phyloP scores from a whole-genome alignment of 2,329 filamentous ascomycete species.

The Aphanoascus verrucosus region DNA sequence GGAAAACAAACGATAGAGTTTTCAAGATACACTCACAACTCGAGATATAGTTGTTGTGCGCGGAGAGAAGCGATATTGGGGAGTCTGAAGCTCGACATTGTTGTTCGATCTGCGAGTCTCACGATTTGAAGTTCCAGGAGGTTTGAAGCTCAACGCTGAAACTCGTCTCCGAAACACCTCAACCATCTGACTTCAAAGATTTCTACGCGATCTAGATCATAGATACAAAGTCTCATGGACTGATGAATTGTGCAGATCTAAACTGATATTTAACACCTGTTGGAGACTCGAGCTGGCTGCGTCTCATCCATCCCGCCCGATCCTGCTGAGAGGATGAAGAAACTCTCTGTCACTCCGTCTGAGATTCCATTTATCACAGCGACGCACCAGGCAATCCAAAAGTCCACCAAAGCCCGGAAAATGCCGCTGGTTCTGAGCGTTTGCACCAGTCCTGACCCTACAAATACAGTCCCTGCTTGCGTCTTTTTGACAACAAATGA shows the following conservation, averaged over 20 bases:
- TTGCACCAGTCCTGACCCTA: neutral
- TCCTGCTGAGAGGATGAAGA: neutral
- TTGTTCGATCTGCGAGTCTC: neutral
- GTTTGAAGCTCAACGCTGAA: neutral
- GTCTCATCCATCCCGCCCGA: neutral
- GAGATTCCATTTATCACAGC: conserved; percentile 1
- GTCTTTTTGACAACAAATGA: neutral
- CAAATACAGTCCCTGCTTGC: neutral
- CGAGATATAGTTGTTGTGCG: conserved; percentile 65
- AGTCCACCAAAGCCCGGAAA: neutral
- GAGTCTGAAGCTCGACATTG: conserved; percentile 29
- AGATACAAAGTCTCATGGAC: too few species aligned
- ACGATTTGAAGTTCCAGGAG: neutral
- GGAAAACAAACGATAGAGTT: neutral
- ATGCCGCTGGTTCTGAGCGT: neutral
- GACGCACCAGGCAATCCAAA: neutral
- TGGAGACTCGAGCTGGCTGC: neutral
- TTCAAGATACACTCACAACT: conserved; percentile 57
- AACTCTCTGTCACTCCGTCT: neutral
- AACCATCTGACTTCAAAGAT: too few species aligned
- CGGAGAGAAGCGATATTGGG: conserved; percentile 46
- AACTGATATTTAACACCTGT: too few species aligned
- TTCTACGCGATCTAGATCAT: too few species aligned
- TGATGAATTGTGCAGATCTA: too few species aligned
- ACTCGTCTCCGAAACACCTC: too few species aligned